Conservation (phyloP, 2,329 filamentous ascomycete genomes). For the Triangularia verruculosa region DNA sequence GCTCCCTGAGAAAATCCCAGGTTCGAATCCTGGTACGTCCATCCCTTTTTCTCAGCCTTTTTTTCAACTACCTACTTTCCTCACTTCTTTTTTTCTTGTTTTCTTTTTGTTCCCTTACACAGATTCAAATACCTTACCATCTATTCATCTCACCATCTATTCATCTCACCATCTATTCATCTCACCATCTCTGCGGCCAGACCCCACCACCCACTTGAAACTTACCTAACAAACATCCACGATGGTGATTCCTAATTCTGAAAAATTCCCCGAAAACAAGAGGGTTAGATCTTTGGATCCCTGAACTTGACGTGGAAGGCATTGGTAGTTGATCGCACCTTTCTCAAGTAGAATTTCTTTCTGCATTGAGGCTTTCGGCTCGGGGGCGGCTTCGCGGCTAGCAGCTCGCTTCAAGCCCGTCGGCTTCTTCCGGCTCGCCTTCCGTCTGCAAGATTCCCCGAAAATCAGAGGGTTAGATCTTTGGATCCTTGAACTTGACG, state of each 20-base stretch:
- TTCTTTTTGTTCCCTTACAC: neutral
- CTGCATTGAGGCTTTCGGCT: neutral
- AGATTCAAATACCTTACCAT: no score
- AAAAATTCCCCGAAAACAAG: no score
- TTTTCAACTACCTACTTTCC: no score
- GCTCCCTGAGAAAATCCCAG: neutral
- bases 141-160: no score
- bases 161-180: no score
- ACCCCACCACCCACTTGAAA: no score
- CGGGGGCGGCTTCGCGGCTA: no score
- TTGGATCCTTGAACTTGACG: neutral
- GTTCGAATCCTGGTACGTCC: neutral
- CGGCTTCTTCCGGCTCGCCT: neutral
- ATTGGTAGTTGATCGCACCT: neutral
- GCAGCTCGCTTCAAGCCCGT: neutral
- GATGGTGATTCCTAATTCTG: no score
- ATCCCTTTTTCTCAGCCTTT: neutral
- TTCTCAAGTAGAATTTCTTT: neutral
- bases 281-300: neutral
- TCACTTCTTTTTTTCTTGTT: neutral
- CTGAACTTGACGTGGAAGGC: neutral
- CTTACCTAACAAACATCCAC: no score
- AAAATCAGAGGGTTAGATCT: neutral
- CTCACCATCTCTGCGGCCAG: no score
- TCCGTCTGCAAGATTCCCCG: no score